Evolutionary conservation across 2,329 filamentous ascomycete species (phyloP).

Genomic region (Botrytis byssoidea): DNA sequence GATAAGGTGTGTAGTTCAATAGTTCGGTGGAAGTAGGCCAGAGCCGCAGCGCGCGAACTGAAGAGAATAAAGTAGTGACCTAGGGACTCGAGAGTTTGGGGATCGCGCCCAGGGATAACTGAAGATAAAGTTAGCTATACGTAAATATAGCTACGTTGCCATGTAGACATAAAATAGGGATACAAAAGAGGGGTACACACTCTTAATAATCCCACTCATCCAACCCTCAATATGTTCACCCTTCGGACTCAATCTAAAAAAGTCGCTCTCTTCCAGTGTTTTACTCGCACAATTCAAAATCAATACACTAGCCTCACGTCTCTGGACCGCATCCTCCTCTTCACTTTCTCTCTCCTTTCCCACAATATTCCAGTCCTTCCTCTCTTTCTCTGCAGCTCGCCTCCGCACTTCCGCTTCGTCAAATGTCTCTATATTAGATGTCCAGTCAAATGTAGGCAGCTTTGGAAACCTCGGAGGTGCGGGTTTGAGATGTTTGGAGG

Average conservation of each 20-base stretch:
- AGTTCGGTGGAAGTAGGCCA: conserved; percentile 58
- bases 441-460: conserved; percentile 36
- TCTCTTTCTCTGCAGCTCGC: conserved; percentile 6
- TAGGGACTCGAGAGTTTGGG: conserved; percentile 59
- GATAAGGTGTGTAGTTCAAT: conserved; percentile 50
- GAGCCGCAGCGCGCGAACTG: conserved; percentile 55
- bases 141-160: neutral
- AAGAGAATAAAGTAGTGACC: conserved; percentile 72
- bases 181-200: conserved; percentile 39
- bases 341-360: neutral
- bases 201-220: conserved; percentile 60
- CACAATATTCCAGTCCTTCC: conserved; percentile 8
- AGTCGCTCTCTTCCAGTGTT: conserved; percentile 65
- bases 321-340: conserved; percentile 7
- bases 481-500: neutral
- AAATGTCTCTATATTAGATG: conserved; percentile 8
- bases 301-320: conserved; percentile 41
- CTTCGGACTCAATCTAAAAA: conserved; percentile 63
- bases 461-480: conserved; percentile 25
- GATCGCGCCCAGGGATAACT: conserved; percentile 61
- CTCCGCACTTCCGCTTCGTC: conserved; percentile 13
- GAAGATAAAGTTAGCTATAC: conserved; percentile 39
- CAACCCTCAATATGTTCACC: conserved; percentile 66
- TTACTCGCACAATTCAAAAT: conserved; percentile 58
- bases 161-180: neutral